These are phyloP conservation scores for Cryphonectria carpinicola DNA, from an alignment of 2,329 filamentous ascomycete genomes.

Conservation along the genomic window DNA sequence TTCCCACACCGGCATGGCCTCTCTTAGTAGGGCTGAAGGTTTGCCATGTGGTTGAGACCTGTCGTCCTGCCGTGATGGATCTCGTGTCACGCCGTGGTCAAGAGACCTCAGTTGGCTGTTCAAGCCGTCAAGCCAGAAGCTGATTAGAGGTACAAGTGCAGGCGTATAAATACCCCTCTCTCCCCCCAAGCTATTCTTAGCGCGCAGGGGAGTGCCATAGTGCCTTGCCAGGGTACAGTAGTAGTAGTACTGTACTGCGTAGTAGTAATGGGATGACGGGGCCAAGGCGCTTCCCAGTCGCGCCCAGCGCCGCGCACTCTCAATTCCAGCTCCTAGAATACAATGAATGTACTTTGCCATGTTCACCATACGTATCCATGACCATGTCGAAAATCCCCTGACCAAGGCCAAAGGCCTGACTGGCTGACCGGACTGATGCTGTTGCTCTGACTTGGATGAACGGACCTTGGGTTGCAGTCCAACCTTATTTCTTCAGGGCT, in stretches of 20 bases:
- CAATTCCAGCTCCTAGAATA: not conserved
- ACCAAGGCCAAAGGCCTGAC: not conserved
- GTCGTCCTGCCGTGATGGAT: not conserved
- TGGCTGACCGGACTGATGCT: not conserved
- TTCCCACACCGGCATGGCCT: not conserved
- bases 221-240: not conserved
- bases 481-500: constrained; percentile 3
- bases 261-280: not conserved
- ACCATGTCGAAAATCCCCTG: not conserved
- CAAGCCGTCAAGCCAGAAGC: no score
- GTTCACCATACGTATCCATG: not conserved
- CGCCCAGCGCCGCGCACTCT: not conserved
- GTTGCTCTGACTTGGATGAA: constrained; percentile 3
- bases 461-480: not conserved
- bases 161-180: constrained; percentile 1
- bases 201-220: not conserved
- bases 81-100: constrained; percentile 9
- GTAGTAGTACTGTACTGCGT: not conserved
- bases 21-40: not conserved
- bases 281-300: constrained; percentile 1
- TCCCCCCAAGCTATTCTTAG: constrained; percentile 9
- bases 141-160: not conserved
- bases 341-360: not conserved
- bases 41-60: not conserved
- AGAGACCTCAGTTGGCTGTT: not conserved